Percentiles rank a stretch among this genome's conserved stretches.
Evolutionary conservation across 1,284 basidiomycete genomes (phyloP).

Genomic region (Golubevia pallescens): DNA sequence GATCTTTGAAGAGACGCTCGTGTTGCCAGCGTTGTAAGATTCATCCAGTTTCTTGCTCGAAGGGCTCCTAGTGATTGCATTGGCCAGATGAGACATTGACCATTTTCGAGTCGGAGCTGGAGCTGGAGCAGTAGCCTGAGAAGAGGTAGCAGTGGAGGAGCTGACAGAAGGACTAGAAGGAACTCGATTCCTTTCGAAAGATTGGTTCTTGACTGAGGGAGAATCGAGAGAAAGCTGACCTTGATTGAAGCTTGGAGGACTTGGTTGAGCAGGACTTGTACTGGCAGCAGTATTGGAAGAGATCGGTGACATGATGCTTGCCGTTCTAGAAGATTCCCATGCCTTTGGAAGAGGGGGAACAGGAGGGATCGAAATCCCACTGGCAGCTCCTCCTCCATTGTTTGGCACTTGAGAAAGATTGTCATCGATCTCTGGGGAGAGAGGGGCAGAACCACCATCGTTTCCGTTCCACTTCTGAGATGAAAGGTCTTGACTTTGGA

Average conservation of each 20-base stretch:
- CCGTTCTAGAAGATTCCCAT: slow-evolving; percentile 77
- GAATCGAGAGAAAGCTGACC: no score
- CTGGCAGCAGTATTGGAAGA: neutral
- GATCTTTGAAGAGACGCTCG: no score
- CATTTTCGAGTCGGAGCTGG: slow-evolving; percentile 2
- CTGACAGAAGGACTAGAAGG: neutral
- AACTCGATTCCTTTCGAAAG: no score
- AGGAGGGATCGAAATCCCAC: slow-evolving; percentile 75
- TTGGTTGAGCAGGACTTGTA: no score
- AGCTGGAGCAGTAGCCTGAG: no score
- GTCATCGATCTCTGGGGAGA: no score
- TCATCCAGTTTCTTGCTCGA: neutral
- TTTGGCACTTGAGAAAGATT: neutral
- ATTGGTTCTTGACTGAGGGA: no score
- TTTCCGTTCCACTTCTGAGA: no score
- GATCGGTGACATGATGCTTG: slow-evolving; percentile 63
- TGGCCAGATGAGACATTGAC: slow-evolving; percentile 9
- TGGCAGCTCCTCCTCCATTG: slow-evolving; percentile 42
- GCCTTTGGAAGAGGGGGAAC: slow-evolving; percentile 96
- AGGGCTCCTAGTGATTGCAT: slow-evolving; percentile 6
- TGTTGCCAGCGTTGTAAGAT: no score
- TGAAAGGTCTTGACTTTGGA: no score
- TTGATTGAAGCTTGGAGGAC: no score
- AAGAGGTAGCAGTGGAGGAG: neutral
- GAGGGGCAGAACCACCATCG: no score